Evolutionary conservation across 2,329 filamentous ascomycete species (phyloP).

Genomic region (Chaetoscypha palmicola): DNA sequence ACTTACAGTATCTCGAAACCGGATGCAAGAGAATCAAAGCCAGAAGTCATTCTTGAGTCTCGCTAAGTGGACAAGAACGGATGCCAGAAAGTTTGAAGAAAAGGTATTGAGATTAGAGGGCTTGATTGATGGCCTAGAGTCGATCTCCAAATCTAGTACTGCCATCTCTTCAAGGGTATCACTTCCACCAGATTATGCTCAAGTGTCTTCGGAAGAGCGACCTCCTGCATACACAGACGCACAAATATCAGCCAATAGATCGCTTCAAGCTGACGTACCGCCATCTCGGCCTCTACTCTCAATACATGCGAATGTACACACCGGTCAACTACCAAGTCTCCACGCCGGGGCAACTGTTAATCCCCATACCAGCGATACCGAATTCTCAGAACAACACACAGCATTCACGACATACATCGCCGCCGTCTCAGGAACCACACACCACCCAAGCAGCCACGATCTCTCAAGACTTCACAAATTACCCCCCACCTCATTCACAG

Average conservation of each 20-base stretch:
- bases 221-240: constrained; percentile 18
- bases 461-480: constrained; percentile 11
- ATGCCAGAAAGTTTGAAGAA: constrained; percentile 20
- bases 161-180: not conserved
- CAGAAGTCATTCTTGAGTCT: constrained; percentile 20
- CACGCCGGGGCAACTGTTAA: not conserved
- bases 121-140: constrained; percentile 21
- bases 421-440: not conserved
- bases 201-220: constrained; percentile 5
- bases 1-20: constrained; percentile 6
- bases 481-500: constrained; percentile 11
- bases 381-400: constrained; percentile 6
- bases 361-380: not conserved
- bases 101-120: constrained; percentile 17
- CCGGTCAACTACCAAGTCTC: not conserved
- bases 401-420: constrained; percentile 11
- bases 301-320: not conserved
- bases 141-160: constrained; percentile 13
- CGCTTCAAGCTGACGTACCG: not conserved
- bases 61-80: constrained; percentile 21
- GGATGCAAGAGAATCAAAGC: constrained; percentile 19
- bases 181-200: not conserved
- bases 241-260: not conserved
- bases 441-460: not conserved
- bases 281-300: not conserved